These are phyloP conservation scores for Stemphylium vesicarium DNA, from an alignment of 2,329 filamentous ascomycete species.

Conservation along the genomic window DNA sequence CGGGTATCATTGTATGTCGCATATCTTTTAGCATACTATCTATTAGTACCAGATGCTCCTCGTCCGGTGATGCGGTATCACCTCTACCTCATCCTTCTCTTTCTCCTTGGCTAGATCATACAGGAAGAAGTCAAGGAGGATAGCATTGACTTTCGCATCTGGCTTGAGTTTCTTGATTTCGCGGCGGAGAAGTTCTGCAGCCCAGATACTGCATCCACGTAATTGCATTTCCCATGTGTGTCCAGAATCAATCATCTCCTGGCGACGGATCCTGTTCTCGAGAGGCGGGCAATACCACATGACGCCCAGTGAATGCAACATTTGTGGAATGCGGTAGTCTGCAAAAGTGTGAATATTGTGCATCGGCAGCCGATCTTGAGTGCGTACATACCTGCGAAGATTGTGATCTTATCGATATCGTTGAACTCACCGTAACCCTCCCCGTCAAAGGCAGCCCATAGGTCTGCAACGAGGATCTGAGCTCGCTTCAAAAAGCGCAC, in stretches of 20 bases:
- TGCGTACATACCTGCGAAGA: conserved; percentile 74
- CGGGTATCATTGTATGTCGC: not conserved
- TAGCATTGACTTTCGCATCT: conserved; percentile 76
- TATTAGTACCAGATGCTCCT: conserved; percentile 92
- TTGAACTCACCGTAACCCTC: conserved; percentile 78
- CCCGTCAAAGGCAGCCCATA: conserved; percentile 95
- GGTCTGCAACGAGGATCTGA: conserved; percentile 92
- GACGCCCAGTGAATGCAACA: conserved; percentile 81
- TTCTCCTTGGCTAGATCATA: conserved; percentile 93
- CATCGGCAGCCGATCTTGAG: not conserved
- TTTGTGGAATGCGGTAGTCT: conserved; percentile 96
- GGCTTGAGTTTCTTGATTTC: conserved; percentile 80
- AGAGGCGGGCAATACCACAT: conserved; percentile 84
- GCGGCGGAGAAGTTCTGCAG: conserved; percentile 82
- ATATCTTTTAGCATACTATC: not conserved
- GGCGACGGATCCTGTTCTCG: conserved; percentile 70
- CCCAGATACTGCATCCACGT: conserved; percentile 94
- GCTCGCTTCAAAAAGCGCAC: conserved; percentile 91
- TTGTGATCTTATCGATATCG: conserved; percentile 95
- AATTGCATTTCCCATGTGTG: conserved; percentile 85
- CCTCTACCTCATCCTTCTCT: conserved; percentile 58
- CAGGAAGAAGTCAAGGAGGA: conserved; percentile 95
- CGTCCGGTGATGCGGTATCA: conserved; percentile 83
- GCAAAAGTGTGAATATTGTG: not conserved
- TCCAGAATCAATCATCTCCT: conserved; percentile 71